These are phyloP conservation scores for Thoreauomyces humboldtii DNA, from an alignment of 192 early-diverging fungal species.

Conservation along the genomic window DNA sequence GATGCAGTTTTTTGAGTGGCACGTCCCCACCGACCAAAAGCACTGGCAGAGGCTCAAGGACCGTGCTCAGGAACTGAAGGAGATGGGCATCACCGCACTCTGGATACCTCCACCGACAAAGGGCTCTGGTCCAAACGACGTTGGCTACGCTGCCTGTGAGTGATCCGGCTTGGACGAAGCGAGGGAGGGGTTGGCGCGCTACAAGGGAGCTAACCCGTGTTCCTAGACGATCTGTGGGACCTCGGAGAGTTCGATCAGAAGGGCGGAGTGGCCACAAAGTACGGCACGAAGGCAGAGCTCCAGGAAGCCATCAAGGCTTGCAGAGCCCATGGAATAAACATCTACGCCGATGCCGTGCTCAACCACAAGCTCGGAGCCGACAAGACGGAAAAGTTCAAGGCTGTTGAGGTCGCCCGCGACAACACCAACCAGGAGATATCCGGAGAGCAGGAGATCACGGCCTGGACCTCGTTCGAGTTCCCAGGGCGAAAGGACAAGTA, in stretches of 20 bases:
- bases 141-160: conserved; percentile 44
- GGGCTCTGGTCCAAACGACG: conserved; percentile 34
- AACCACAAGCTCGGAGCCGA: conserved; percentile 48
- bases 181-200: too few relatives aligned
- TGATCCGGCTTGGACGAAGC: too few relatives aligned
- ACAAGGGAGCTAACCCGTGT: too few relatives aligned
- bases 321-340: conserved; percentile 29
- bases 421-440: conserved; percentile 40
- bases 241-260: conserved; percentile 52
- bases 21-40: conserved; percentile 28
- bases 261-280: conserved; percentile 45
- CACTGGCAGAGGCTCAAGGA: conserved; percentile 36
- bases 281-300: conserved; percentile 46
- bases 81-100: conserved; percentile 42
- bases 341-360: conserved; percentile 46
- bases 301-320: conserved; percentile 38
- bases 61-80: conserved; percentile 35
- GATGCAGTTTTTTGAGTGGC: conserved; percentile 32
- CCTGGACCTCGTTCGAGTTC: conserved; percentile 45
- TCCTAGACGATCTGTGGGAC: conserved; percentile 54
- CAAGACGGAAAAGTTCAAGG: conserved; percentile 41
- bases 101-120: conserved; percentile 52
- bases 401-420: conserved; percentile 36
- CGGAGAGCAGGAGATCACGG: conserved; percentile 35
- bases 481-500: conserved; percentile 39